Percentiles rank a stretch among this genome's conserved stretches.
Evolutionary conservation across 306 rosid genomes (phyloP).

Genomic region (Bauhinia variegata): DNA sequence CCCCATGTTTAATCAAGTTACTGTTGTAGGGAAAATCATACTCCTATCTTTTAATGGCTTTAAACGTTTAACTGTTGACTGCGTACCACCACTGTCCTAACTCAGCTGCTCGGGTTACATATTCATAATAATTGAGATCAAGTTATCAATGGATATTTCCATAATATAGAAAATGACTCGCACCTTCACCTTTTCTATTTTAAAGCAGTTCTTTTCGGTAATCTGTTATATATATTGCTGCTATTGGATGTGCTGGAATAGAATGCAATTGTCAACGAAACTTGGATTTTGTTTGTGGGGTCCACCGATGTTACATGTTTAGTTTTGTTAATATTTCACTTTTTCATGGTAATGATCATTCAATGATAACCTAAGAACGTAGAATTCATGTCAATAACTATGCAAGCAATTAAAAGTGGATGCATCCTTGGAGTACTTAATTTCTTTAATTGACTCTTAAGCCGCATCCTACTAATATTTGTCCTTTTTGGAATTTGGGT

Average conservation of each 20-base stretch:
- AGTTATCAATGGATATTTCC: background rate
- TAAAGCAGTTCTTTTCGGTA: no score
- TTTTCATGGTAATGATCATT: constrained; percentile 3
- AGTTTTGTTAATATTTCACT: background rate
- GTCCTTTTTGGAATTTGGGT: background rate
- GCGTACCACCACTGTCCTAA: no score
- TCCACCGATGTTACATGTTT: background rate
- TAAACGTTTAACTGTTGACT: no score
- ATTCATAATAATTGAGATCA: background rate
- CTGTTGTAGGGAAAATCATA: background rate
- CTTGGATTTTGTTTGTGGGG: background rate
- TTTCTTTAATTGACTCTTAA: background rate
- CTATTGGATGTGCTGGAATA: no score
- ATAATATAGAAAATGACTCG: no score
- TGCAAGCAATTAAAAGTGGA: background rate
- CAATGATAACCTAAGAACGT: background rate
- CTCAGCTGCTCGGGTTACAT: background rate
- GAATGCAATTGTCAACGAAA: constrained; percentile 10
- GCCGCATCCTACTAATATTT: background rate
- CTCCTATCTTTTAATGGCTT: background rate
- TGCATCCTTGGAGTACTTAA: no score
- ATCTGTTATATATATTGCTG: no score
- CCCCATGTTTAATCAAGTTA: background rate
- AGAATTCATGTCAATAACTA: background rate
- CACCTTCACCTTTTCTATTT: no score